phyloP scores from a whole-genome alignment of 2,329 filamentous ascomycete genomes.

The Ophidiomyces ophidiicola region DNA sequence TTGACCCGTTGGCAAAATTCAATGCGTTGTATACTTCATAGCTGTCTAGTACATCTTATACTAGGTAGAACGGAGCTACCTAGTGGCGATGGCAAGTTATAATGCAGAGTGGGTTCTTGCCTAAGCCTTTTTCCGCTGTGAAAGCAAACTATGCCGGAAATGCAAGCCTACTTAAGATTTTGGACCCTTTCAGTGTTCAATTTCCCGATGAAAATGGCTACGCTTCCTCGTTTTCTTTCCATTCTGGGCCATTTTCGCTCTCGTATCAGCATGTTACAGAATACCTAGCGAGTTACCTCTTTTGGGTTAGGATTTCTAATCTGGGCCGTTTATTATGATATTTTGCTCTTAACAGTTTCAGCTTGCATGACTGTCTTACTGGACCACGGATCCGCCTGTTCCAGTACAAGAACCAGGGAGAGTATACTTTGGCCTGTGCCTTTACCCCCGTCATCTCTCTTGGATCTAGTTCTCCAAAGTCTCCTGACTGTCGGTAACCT shows the following conservation, averaged over 20 bases:
- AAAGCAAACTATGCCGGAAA: too few relatives aligned
- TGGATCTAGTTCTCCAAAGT: neutral
- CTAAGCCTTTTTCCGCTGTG: too few relatives aligned
- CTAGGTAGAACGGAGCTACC: too few relatives aligned
- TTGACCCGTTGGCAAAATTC: too few relatives aligned
- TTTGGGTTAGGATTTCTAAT: neutral
- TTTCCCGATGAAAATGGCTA: too few relatives aligned
- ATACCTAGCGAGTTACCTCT: conserved; percentile 1
- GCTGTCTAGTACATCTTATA: too few relatives aligned
- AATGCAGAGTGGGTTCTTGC: too few relatives aligned
- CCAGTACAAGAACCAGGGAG: neutral
- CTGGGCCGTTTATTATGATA: neutral
- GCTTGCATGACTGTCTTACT: conserved; percentile 5
- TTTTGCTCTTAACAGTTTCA: conserved; percentile 1
- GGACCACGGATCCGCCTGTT: neutral
- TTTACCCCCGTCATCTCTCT: neutral
- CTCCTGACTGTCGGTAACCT: neutral
- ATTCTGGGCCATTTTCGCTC: neutral
- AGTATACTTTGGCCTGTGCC: neutral
- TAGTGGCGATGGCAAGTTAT: too few relatives aligned
- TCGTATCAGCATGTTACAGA: conserved; percentile 9
- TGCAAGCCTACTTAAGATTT: neutral
- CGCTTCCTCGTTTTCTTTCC: too few relatives aligned
- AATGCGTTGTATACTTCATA: too few relatives aligned
- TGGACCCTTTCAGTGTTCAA: too few relatives aligned